Evolutionary conservation across 768 basidiomycete species (phyloP).

Genomic region (Tricholoma bakamatsutake): DNA sequence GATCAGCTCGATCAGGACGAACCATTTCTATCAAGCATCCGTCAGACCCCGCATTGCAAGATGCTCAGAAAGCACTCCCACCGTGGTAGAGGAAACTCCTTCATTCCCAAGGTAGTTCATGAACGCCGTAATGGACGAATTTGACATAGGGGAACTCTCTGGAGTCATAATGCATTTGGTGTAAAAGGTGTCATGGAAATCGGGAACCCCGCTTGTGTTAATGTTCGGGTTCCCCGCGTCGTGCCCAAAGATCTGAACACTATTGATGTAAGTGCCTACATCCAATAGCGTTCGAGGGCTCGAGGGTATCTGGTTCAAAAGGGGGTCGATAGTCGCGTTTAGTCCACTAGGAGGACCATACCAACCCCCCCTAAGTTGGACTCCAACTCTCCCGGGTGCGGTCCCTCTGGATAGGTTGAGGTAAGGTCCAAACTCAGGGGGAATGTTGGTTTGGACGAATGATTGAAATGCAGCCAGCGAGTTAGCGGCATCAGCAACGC

Average conservation of each 20-base stretch:
- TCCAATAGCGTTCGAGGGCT: not conserved
- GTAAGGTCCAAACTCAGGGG: slow-evolving; percentile 29
- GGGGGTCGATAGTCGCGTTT: slow-evolving; percentile 7
- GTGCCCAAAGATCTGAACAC: slow-evolving; percentile 6
- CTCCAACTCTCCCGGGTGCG: slow-evolving; percentile 23
- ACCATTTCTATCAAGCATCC: slow-evolving; percentile 22
- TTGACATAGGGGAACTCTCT: slow-evolving; percentile 22
- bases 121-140: slow-evolving; percentile 24
- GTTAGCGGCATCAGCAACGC: slow-evolving; percentile 22
- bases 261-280: slow-evolving; percentile 15
- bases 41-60: not conserved
- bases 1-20: slow-evolving; percentile 36
- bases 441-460: slow-evolving; percentile 26
- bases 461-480: slow-evolving; percentile 29
- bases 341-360: slow-evolving; percentile 4
- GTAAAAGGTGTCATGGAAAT: slow-evolving; percentile 27
- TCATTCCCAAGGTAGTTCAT: slow-evolving; percentile 28
- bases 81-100: slow-evolving; percentile 25
- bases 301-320: slow-evolving; percentile 9
- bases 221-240: slow-evolving; percentile 6
- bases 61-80: slow-evolving; percentile 1
- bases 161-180: slow-evolving; percentile 29
- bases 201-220: slow-evolving; percentile 16
- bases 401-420: not conserved
- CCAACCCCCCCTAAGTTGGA: slow-evolving; percentile 9